These are phyloP conservation scores for Eimeria maxima DNA, from an alignment of 169 alveolate species.

Conservation along the genomic window DNA sequence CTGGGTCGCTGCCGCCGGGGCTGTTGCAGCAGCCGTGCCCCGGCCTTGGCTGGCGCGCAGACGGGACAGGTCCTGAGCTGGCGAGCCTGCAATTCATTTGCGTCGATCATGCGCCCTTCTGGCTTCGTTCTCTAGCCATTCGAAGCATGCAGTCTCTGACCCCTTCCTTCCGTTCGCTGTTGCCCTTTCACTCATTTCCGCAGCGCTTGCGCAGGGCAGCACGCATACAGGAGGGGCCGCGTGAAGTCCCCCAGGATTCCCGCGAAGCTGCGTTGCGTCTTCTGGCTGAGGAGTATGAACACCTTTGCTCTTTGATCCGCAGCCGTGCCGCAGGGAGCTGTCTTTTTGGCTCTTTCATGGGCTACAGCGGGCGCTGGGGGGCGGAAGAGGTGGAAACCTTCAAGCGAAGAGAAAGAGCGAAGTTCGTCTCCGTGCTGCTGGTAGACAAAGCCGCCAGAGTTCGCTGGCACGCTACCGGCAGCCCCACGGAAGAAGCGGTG, in stretches of 20 bases:
- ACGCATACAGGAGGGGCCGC: conserved; percentile 26
- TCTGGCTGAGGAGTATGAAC: conserved; percentile 60
- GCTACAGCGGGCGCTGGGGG: conserved; percentile 77
- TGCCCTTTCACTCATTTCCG: conserved; percentile 60
- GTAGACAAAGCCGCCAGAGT: conserved; percentile 72
- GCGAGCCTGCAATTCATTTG: conserved; percentile 41
- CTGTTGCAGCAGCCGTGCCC: conserved; percentile 25
- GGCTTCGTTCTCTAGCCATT: conserved; percentile 46
- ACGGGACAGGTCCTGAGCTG: neutral
- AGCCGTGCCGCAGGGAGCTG: neutral
- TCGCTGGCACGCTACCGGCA: conserved; percentile 80
- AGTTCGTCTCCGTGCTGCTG: conserved; percentile 71
- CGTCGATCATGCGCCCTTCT: conserved; percentile 39
- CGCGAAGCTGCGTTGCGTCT: conserved; percentile 20
- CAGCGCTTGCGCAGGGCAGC: conserved; percentile 8
- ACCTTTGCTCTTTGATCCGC: neutral
- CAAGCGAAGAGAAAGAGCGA: conserved; percentile 46
- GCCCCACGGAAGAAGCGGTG: conserved; percentile 82
- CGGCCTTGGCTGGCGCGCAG: neutral
- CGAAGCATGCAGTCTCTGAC: conserved; percentile 60
- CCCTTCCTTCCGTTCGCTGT: conserved; percentile 47
- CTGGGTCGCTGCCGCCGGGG: conserved; percentile 14
- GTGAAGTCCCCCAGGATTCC: neutral
- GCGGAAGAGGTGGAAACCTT: conserved; percentile 22
- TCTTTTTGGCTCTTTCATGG: conserved; percentile 45